phyloP scores from a whole-genome alignment of 2,329 filamentous ascomycete genomes.

The Ophiostoma sp. region DNA sequence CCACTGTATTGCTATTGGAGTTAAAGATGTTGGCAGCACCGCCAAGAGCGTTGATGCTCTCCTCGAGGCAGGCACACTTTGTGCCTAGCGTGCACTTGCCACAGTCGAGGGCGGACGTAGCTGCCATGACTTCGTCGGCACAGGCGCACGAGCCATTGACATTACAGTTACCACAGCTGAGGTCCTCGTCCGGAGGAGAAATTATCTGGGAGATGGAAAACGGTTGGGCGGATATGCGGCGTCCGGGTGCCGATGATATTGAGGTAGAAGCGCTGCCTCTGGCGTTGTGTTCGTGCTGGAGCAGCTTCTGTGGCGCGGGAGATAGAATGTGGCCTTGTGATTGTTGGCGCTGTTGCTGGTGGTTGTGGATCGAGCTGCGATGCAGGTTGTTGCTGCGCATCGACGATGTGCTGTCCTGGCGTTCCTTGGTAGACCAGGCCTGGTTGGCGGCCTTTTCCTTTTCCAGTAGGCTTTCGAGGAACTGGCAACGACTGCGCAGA shows the following conservation, averaged over 20 bases:
- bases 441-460: slow-evolving; percentile 40
- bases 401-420: slow-evolving; percentile 23
- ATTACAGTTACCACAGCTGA: slow-evolving; percentile 54
- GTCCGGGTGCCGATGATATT: slow-evolving; percentile 31
- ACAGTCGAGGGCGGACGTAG: slow-evolving; percentile 54
- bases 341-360: slow-evolving; percentile 20
- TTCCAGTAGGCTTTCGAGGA: slow-evolving; percentile 59
- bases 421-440: slow-evolving; percentile 23
- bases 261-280: slow-evolving; percentile 30
- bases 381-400: slow-evolving; percentile 21
- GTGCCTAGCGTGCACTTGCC: slow-evolving; percentile 59
- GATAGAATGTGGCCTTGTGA: slow-evolving; percentile 23
- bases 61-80: slow-evolving; percentile 58
- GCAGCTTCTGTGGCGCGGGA: slow-evolving; percentile 21
- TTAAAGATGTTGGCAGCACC: slow-evolving; percentile 24
- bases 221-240: slow-evolving; percentile 36
- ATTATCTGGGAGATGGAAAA: slow-evolving; percentile 56
- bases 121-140: slow-evolving; percentile 52
- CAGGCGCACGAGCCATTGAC: slow-evolving; percentile 52
- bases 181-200: slow-evolving; percentile 46
- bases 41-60: slow-evolving; percentile 36
- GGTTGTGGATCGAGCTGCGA: slow-evolving; percentile 19
- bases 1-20: slow-evolving; percentile 26
- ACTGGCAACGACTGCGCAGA: slow-evolving; percentile 56
- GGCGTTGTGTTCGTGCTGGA: slow-evolving; percentile 24